Evolutionary conservation across 176 grass and related monocot species (phyloP), one percentile per base, ranked within the genome.

Genomic region (Thalia dealbata): DNA sequence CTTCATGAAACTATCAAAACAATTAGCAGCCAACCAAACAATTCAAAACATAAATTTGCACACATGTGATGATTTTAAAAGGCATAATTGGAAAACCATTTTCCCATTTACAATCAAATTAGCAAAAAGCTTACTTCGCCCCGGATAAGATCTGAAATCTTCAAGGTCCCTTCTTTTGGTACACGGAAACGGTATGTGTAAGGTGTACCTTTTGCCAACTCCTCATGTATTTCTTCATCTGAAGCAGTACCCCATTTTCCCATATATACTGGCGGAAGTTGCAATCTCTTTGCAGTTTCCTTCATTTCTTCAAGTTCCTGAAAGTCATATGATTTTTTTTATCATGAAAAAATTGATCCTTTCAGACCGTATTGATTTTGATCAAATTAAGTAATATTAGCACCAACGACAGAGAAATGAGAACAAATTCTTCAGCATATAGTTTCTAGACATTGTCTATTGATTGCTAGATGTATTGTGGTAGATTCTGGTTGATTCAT

Each of bases 241-340:
- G 90, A 88, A 69, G 90, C 95, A 74, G 76, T 86, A 69, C 73
- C 85, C 95, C 95, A 99, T 67, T 93, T 99, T 29, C 95, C 90
- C 70, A 72, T 93, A 81, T 99, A 99, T 41, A 99, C 81, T 63
- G 95, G 95, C 55, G 95, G 95, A 51, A 91, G 87, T 52, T 99
- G 87, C 83, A 82, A 74, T 21, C 78, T 85, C 78, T 99, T 93
- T 18, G 95, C 87, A 24, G 80, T 82, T 81, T 88, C 89, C 79
- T 93, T 99, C 95, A 99, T 99, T 85, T 92, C 85, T 77, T 99
- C 95, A 44, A 99, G 85, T 84, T 99, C 95, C 95, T 97, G 64
- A 23, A 63, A 21, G 80, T 52, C 25, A 30, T n/a, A n/a, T 18
- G 3, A 64, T 64, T 15, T 30, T 30, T 30, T 8, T 64, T 30